Evolutionary conservation across 441 rosid genomes (phyloP).

Genomic region (Euphorbia corollata): DNA sequence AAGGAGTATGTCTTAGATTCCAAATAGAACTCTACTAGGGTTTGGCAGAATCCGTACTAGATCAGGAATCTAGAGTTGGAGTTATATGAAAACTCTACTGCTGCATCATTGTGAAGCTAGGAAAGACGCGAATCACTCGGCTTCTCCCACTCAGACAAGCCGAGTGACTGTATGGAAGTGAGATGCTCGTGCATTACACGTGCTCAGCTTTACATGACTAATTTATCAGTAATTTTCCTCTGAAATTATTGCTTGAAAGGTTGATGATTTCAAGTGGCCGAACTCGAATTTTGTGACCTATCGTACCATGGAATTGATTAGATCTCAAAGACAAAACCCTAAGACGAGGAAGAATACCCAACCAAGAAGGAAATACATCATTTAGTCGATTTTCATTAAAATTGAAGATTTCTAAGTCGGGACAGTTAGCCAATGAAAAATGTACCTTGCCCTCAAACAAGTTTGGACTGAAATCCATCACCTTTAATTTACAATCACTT

Average conservation of each 20-base stretch:
- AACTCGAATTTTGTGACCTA: not conserved
- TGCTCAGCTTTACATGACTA: too few species aligned
- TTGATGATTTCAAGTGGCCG: conserved; percentile 40
- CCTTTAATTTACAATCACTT: not conserved
- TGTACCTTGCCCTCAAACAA: not conserved
- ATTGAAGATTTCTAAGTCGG: conserved; percentile 8
- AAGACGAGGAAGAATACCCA: conserved; percentile 22
- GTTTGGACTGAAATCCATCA: conserved; percentile 14
- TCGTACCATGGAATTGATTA: not conserved
- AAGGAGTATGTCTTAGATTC: too few species aligned
- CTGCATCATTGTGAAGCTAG: too few species aligned
- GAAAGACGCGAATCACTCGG: too few species aligned
- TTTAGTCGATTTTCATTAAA: conserved; percentile 11
- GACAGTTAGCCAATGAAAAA: not conserved
- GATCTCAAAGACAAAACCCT: conserved; percentile 19
- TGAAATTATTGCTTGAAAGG: conserved; percentile 50
- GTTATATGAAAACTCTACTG: too few species aligned
- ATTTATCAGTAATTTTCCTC: too few species aligned
- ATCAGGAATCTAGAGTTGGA: too few species aligned
- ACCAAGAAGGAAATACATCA: conserved; percentile 31
- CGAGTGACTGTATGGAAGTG: too few species aligned
- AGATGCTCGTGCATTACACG: too few species aligned
- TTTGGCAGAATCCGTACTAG: too few species aligned
- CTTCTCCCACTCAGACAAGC: too few species aligned
- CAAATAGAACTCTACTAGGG: too few species aligned